These are phyloP conservation scores for Oenanthe sinensis DNA, from an alignment of 129 eudicot genomes.

Conservation along the genomic window DNA sequence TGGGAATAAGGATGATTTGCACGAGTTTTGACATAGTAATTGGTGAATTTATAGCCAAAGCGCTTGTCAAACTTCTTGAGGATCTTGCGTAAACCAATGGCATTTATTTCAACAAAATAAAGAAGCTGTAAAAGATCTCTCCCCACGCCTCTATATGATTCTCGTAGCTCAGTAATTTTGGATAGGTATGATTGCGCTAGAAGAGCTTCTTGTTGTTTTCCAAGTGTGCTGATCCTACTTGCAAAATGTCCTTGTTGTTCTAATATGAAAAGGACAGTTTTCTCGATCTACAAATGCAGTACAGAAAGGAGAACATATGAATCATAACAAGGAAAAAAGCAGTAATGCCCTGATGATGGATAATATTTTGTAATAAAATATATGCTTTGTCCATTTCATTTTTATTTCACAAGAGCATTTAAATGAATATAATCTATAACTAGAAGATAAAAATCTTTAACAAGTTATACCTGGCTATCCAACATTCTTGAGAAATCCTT, in stretches of 20 bases:
- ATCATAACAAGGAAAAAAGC: not conserved
- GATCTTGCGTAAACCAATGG: slow-evolving; percentile 80
- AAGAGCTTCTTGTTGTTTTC: not conserved
- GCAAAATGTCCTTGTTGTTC: slow-evolving; percentile 4
- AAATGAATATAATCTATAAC: not conserved
- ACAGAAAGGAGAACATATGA: not conserved
- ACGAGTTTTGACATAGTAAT: slow-evolving; percentile 87
- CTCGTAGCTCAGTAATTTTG: slow-evolving; percentile 57
- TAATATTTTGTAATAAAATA: not conserved
- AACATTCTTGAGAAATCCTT: slow-evolving; percentile 93
- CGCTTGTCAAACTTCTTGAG: slow-evolving; percentile 94
- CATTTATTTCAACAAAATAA: slow-evolving; percentile 72
- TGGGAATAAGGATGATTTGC: slow-evolving; percentile 96
- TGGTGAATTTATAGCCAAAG: slow-evolving; percentile 75
- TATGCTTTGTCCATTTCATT: not conserved
- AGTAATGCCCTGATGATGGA: not conserved
- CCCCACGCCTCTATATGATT: slow-evolving; percentile 78
- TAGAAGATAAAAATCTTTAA: not conserved
- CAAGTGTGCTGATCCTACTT: not conserved
- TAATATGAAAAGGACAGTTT: slow-evolving; percentile 2
- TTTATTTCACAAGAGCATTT: not conserved
- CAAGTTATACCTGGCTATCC: slow-evolving; percentile 56
- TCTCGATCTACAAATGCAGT: not conserved
- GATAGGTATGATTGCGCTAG: slow-evolving; percentile 6
- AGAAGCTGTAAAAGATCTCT: slow-evolving; percentile 69